Base-by-base conservation (phyloP, 345 rosid genomes). In the Cardamine chenopodiifolia region DNA sequence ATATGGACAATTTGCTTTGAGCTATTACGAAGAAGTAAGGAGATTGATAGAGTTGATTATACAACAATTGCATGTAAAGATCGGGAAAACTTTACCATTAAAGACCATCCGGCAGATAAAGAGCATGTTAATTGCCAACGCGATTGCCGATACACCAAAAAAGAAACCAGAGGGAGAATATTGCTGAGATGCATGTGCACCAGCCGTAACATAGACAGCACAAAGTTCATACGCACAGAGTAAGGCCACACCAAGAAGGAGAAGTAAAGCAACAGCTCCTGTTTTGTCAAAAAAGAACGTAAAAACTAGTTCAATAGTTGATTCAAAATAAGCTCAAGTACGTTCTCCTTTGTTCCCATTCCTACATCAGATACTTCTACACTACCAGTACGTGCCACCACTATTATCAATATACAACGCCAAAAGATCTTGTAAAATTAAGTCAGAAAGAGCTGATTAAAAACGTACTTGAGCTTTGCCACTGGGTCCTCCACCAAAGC, bases 401-500 rank as follows among this genome's bases (percentile, higher is more conserved):
- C 34, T 49, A 59, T 28, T 20, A 49, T 39, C 9, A 29, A 19
- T 11, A 35, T 13, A 66, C n/a, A 57, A 25, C 18, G 23, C 31
- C 23, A 56, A 37, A 56, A 2, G 2, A 53, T 49, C 54, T 54
- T 34, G 20, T 39, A 22, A 58, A 54, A 62, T 32, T 23, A 67
- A 64, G 78, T 50, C 29, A 74, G 53, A 54, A 66, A n/a, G 8
- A 52, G 42, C 4, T 10, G 39, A 6, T 17, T 39, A 50, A 23
- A 75, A 29, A 75, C 90, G 55, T 92, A 95, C 98, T 89, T 82
- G 99, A 92, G 80, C 98, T 92, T 86, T 95, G 99, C 99, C 99
- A 92, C 71, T 84, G 91, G 8, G 97, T 92, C 85, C 96, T 90
- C 98, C 95, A 96, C 99, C 99, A 92, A 63, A 92, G 94, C 97